Conservation (phyloP, 768 basidiomycete species). For the Agaricus subrufescens region DNA sequence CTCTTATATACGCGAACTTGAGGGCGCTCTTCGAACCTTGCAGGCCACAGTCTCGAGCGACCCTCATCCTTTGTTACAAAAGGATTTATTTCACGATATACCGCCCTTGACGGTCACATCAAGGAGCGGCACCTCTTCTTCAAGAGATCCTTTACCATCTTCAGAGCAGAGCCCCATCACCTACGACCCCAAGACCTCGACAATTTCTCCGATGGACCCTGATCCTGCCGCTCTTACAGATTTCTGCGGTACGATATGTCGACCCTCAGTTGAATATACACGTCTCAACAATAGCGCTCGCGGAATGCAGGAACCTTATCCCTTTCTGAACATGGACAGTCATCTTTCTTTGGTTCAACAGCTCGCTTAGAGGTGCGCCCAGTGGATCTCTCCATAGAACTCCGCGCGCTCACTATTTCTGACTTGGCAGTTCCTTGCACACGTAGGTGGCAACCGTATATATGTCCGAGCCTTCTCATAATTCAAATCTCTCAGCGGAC, state of each 20-base stretch:
- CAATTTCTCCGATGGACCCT: slow-evolving; percentile 20
- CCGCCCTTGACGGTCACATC: slow-evolving; percentile 12
- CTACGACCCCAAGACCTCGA: slow-evolving; percentile 1
- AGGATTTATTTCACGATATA: slow-evolving; percentile 22
- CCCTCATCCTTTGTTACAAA: slow-evolving; percentile 43
- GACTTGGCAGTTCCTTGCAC: slow-evolving; percentile 48
- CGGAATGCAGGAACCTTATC: slow-evolving; percentile 47
- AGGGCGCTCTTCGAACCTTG: slow-evolving; percentile 47
- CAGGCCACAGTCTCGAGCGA: slow-evolving; percentile 45
- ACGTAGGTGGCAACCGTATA: slow-evolving; percentile 30
- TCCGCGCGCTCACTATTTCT: slow-evolving; percentile 7
- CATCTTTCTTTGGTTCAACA: slow-evolving; percentile 57
- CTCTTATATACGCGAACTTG: slow-evolving; percentile 55
- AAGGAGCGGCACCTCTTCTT: slow-evolving; percentile 18
- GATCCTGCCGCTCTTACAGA: slow-evolving; percentile 39
- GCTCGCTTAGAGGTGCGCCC: slow-evolving; percentile 60
- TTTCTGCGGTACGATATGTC: slow-evolving; percentile 27
- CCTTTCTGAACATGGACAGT: slow-evolving; percentile 49
- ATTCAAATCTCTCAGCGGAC: slow-evolving; percentile 17
- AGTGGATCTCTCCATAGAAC: not conserved
- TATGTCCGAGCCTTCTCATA: not conserved
- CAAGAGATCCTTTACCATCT: slow-evolving; percentile 20
- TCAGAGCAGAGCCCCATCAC: slow-evolving; percentile 10
- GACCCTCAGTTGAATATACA: not conserved
- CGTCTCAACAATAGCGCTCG: not conserved